Evolutionary conservation across 2,329 filamentous ascomycete genomes (phyloP), one percentile per base, ranked within the genome.

Genomic region (Huntiella savannae): DNA sequence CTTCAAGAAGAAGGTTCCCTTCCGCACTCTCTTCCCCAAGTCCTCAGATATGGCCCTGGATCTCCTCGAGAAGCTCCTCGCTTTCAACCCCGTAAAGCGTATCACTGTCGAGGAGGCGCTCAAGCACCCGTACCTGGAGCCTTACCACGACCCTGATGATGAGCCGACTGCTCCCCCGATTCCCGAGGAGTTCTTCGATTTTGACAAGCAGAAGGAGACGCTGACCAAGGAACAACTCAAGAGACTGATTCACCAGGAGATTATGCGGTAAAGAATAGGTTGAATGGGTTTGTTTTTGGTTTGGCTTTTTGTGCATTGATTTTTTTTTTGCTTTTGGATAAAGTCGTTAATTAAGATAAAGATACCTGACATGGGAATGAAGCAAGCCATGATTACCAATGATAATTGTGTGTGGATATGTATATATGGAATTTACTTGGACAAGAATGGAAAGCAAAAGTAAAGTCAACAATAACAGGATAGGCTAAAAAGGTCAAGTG

Each of bases 1-100:
- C 13, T 96, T 96, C 71, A 96, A 96, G 77, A 96, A 96, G 79
- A 96, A 96, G 77, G 92, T 96, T 41, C 87, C 91, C 0, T 91
- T 95, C 76, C 84, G 91, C 62, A 83, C 82, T 39, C 77, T 98
- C 62, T 98, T 98, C 72, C 88, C 91, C 54, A 95, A 95, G 73
- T 95, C 87, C n/a, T 93, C 87, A n/a, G 88, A 96, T 52, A 68
- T 93, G 33, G 91, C 91, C 1, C 71, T 98, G 34, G 91, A 98
- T 58, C 71, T 98, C 35, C 71, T 98, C 17, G 91, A 98, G 71
- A 92, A 91, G 64, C 75, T 98, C 12, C 73, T 98, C 28, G 88
- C 91, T 10, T 98, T 98, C 70, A 98, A 98, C 67, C 91, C 91
- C 0, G 85, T 91, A 52, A 98, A 98, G 77, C 83, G 91, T 54